Percentiles rank a stretch among this genome's conserved stretches.
These are phyloP conservation scores for Leptodermis oblonga DNA, from an alignment of 257 asterid species.

Conservation along the genomic window DNA sequence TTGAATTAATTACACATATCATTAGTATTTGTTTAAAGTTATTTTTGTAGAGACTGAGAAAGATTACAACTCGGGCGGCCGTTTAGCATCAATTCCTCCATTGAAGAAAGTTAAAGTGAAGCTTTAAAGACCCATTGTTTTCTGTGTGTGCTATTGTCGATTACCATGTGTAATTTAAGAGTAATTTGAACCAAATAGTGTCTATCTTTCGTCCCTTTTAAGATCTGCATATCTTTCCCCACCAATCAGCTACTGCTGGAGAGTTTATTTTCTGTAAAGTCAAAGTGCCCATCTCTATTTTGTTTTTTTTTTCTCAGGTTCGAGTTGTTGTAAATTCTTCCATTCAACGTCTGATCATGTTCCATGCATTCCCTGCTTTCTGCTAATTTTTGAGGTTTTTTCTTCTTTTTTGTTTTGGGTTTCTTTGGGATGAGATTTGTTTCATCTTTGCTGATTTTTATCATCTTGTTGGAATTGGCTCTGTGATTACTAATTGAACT, in stretches of 20 bases:
- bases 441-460: background rate
- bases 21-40: too few relatives aligned
- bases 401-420: background rate
- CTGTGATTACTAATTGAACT: background rate
- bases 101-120: background rate
- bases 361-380: conserved; percentile 6
- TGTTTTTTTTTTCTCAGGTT: too few relatives aligned
- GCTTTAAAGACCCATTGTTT: too few relatives aligned
- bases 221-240: conserved; percentile 5
- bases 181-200: background rate
- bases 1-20: too few relatives aligned
- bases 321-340: background rate
- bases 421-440: background rate
- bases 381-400: background rate
- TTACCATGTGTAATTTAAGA: background rate
- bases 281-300: conserved; percentile 1
- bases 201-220: background rate
- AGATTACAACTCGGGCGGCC: too few relatives aligned
- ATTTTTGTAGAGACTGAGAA: too few relatives aligned
- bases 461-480: background rate
- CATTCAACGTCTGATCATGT: background rate
- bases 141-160: background rate
- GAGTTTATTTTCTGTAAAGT: background rate
- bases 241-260: background rate
- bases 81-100: background rate